Evolutionary conservation across 768 basidiomycete genomes (phyloP).

Genomic region (Boletus huronensis): DNA sequence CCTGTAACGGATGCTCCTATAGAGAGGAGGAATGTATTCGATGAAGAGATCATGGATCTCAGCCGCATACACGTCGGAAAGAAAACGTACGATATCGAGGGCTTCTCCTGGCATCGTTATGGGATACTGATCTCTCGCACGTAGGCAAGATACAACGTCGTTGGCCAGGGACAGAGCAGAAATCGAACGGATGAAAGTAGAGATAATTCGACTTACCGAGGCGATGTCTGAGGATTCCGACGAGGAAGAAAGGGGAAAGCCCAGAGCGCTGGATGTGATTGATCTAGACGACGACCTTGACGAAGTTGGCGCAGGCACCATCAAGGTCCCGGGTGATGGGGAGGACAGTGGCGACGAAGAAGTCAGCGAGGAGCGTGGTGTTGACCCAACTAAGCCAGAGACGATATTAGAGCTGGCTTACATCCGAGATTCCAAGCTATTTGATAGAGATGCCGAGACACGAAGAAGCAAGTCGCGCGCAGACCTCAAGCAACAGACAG

Average conservation of each 20-base stretch:
- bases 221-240: constrained; percentile 62
- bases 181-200: constrained; percentile 76
- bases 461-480: constrained; percentile 63
- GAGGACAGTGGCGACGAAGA: constrained; percentile 42
- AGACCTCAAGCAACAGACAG: constrained; percentile 67
- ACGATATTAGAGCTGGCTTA: constrained; percentile 76
- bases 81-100: constrained; percentile 45
- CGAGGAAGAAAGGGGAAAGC: constrained; percentile 45
- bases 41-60: constrained; percentile 67
- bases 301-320: constrained; percentile 35
- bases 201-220: constrained; percentile 76
- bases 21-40: constrained; percentile 70
- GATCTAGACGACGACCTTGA: constrained; percentile 57
- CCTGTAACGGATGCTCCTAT: constrained; percentile 21
- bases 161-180: constrained; percentile 54
- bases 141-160: constrained; percentile 43
- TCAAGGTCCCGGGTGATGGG: constrained; percentile 60
- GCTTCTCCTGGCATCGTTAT: not conserved
- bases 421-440: constrained; percentile 67
- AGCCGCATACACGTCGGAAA: constrained; percentile 60
- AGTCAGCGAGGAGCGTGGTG: constrained; percentile 26
- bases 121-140: constrained; percentile 2
- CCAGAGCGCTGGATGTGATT: constrained; percentile 23
- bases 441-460: constrained; percentile 73
- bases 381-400: constrained; percentile 41